phyloP scores from a whole-genome alignment of 2,329 filamentous ascomycete species.

The Aspergillus candidus region DNA sequence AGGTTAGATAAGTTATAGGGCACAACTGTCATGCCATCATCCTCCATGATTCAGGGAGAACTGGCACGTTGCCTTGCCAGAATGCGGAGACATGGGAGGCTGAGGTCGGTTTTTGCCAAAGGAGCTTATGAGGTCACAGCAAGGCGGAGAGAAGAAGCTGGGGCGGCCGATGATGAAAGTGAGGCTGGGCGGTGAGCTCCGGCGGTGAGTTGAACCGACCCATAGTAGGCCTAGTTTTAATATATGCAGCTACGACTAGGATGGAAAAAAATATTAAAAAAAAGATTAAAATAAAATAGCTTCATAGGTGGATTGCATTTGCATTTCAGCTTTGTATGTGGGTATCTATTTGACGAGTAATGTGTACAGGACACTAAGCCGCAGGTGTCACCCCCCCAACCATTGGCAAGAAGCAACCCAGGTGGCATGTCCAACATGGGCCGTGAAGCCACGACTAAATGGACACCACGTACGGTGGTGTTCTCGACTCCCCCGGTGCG shows the following conservation, averaged over 20 bases:
- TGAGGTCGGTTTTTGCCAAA: not conserved
- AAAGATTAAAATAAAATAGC: too few species aligned
- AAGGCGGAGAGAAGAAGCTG: not conserved
- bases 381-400: slow-evolving; percentile 1
- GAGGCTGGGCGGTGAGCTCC: slow-evolving; percentile 14
- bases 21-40: slow-evolving; percentile 39
- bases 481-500: slow-evolving; percentile 4
- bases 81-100: slow-evolving; percentile 5
- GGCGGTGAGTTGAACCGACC: slow-evolving; percentile 11
- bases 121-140: slow-evolving; percentile 3
- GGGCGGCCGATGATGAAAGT: slow-evolving; percentile 7
- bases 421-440: slow-evolving; percentile 10
- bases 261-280: too few species aligned
- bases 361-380: slow-evolving; percentile 2
- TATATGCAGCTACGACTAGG: too few species aligned
- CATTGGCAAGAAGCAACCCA: slow-evolving; percentile 4
- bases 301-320: too few species aligned
- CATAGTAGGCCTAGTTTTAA: too few species aligned
- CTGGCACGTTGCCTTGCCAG: slow-evolving; percentile 10
- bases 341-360: slow-evolving; percentile 17
- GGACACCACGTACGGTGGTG: slow-evolving; percentile 2
- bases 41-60: slow-evolving; percentile 26
- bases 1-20: slow-evolving; percentile 38
- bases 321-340: slow-evolving; percentile 1
- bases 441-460: slow-evolving; percentile 8